Base-by-base conservation (phyloP, 495 filamentous ascomycete species). In the Cercophora sp. region DNA sequence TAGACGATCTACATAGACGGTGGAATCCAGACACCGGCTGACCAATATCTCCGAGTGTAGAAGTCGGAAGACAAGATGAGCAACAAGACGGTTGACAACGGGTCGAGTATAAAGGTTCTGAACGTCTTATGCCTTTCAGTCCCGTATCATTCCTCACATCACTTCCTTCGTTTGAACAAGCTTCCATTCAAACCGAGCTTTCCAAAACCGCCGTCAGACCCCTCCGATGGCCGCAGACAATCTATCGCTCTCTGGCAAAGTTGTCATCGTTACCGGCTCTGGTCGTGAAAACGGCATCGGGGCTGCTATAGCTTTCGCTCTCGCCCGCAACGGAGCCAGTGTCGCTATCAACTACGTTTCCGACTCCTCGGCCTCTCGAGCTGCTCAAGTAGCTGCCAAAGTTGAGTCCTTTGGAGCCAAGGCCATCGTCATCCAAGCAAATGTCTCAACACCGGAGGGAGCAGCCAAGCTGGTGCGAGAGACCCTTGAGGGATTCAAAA, bases 231-330 rank as follows among this genome's bases (percentile, higher is more conserved):
- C 50, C 4, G 34, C 51, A 1, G 58, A 61, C 5, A 55, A 55
- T 15, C 62, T 69, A 9, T 76, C 70, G 6, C 71, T 80, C 13
- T 23, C 60, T 9, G 74, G 73, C 42, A 80, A 79, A 59, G 57
- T 70, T 23, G 77, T 75, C 57, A 73, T 80, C 10, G 59, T 81
- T 51, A 81, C 76, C 6, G 76, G 76, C 16, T 75, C 70, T 55
- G 52, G 74, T 62, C 45, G 54, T 40, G 60, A 67, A 19, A 74
- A 60, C 45, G 76, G 75, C 23, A 77, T 79, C 27, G 75, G 76
- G 2, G 71, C 71, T 3, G 68, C 60, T 5, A 75, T 77, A 39
- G 75, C 71, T 10, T n/a, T 35, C 3, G 60, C 63, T 1, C 61
- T 79, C 5, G 70, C 72, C 31, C 53, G 59, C 2, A 64, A 70